A percentile compares a stretch with the other conserved stretches of the same genome.
Conservation (phyloP, 805 yeast genomes). For the Naumovozyma baii region DNA sequence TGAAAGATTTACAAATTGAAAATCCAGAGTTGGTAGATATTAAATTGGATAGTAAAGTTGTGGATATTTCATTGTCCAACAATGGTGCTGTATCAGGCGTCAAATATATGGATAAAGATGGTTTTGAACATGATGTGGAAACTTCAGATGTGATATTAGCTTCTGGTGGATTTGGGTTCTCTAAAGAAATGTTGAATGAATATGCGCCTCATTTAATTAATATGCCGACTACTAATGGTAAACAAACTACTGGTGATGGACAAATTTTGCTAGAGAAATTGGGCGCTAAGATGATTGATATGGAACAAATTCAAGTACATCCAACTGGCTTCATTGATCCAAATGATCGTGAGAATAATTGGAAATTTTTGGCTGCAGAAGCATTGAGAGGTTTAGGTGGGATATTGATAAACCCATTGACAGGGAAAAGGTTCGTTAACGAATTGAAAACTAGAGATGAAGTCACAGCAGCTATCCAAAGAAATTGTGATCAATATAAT, state of each 20-base stretch:
- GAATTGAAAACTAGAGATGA: slow-evolving; percentile 46
- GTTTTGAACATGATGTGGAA: slow-evolving; percentile 19
- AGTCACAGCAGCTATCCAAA: slow-evolving; percentile 38
- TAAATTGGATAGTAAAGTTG: slow-evolving; percentile 33
- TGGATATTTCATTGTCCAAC: slow-evolving; percentile 25
- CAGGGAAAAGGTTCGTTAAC: slow-evolving; percentile 43
- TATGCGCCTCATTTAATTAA: slow-evolving; percentile 39
- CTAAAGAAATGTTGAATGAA: slow-evolving; percentile 32
- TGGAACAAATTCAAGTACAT: slow-evolving; percentile 54
- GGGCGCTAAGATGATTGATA: slow-evolving; percentile 43
- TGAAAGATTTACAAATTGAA: slow-evolving; percentile 27
- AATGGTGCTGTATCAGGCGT: slow-evolving; percentile 34
- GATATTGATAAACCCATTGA: slow-evolving; percentile 35
- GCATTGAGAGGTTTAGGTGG: slow-evolving; percentile 54
- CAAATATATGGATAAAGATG: slow-evolving; percentile 29
- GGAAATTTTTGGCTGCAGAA: slow-evolving; percentile 56
- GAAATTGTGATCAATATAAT: slow-evolving; percentile 22
- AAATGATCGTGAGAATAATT: slow-evolving; percentile 31
- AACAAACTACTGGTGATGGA: slow-evolving; percentile 53
- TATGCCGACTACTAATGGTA: slow-evolving; percentile 49
- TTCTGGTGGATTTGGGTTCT: slow-evolving; percentile 50
- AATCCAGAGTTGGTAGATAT: slow-evolving; percentile 29
- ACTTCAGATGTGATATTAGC: slow-evolving; percentile 39
- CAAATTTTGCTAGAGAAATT: slow-evolving; percentile 37
- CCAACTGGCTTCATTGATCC: slow-evolving; percentile 53